Conservation (phyloP, 2,329 filamentous ascomycete species). For the Myriosclerotinia curreyana region DNA sequence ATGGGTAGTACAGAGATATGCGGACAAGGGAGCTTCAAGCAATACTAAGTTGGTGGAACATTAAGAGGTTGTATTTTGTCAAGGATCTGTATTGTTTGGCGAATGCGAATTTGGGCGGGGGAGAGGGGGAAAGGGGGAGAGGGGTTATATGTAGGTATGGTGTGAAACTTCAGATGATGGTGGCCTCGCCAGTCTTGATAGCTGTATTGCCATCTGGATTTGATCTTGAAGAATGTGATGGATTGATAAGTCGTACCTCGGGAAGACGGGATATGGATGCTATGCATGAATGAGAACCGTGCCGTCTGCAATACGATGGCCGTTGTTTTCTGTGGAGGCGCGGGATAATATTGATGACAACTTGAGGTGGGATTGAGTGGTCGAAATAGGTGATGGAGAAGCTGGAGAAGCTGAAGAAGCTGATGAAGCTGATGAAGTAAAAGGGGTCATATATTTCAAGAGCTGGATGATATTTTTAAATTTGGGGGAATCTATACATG, state of each 20-base stretch:
- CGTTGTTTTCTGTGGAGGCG: constrained; percentile 1
- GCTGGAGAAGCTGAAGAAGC: background rate
- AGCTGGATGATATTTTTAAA: background rate
- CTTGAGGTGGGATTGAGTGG: background rate
- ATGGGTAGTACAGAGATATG: constrained; percentile 5
- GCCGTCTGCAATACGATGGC: constrained; percentile 8
- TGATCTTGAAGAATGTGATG: constrained; percentile 7
- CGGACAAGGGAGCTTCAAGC: constrained; percentile 1
- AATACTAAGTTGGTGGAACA: constrained; percentile 8
- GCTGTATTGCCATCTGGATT: constrained; percentile 1
- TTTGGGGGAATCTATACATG: background rate
- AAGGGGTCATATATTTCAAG: background rate
- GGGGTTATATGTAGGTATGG: constrained; percentile 13
- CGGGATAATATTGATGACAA: constrained; percentile 10
- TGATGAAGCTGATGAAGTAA: background rate
- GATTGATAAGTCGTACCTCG: background rate
- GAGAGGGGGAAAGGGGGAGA: constrained; percentile 15
- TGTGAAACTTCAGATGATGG: background rate
- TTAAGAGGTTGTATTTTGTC: constrained; percentile 13
- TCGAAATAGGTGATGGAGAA: background rate
- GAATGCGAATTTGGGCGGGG: constrained; percentile 10
- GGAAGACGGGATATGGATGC: background rate
- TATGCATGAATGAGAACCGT: constrained; percentile 8
- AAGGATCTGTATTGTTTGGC: constrained; percentile 6
- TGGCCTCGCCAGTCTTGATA: constrained; percentile 6